These are phyloP conservation scores for Starmerella sp. DNA, from an alignment of 805 yeast species.

Conservation along the genomic window DNA sequence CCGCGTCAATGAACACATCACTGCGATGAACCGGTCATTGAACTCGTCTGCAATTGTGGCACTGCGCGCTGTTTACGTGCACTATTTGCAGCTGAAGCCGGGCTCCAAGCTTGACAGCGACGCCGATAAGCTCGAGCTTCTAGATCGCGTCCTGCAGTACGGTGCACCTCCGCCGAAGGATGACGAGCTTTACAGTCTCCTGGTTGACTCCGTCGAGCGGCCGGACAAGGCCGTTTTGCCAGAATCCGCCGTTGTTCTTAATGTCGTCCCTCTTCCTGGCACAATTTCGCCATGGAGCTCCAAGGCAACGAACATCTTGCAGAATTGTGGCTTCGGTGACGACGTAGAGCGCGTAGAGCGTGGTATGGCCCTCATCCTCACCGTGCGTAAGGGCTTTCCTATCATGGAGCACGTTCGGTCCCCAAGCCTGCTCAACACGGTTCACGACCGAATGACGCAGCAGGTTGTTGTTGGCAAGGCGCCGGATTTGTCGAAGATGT, in stretches of 20 bases:
- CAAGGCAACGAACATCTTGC: conserved; percentile 89
- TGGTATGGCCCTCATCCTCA: conserved; percentile 66
- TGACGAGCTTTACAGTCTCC: conserved; percentile 36
- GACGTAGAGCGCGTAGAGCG: conserved; percentile 79
- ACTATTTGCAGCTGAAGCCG: conserved; percentile 55
- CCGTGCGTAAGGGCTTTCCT: conserved; percentile 62
- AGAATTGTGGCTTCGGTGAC: conserved; percentile 69
- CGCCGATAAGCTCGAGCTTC: conserved; percentile 29
- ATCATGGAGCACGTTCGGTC: conserved; percentile 43
- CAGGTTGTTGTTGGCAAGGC: conserved; percentile 37
- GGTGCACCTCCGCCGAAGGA: conserved; percentile 51
- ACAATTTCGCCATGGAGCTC: conserved; percentile 99
- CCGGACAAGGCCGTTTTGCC: conserved; percentile 22
- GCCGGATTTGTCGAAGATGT: conserved; percentile 40
- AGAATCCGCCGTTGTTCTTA: conserved; percentile 42
- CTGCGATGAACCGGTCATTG: conserved; percentile 62
- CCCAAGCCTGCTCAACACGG: conserved; percentile 51
- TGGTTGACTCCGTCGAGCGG: conserved; percentile 31
- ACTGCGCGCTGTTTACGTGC: conserved; percentile 66
- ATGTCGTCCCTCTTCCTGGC: conserved; percentile 85
- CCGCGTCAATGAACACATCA: conserved; percentile 61
- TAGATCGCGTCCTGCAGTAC: conserved; percentile 58
- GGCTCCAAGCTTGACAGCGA: conserved; percentile 26
- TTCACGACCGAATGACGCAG: conserved; percentile 95
- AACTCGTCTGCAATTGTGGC: conserved; percentile 55